phyloP scores from a whole-genome alignment of 495 filamentous ascomycete species.

The Xanthoparmelia taractica region DNA sequence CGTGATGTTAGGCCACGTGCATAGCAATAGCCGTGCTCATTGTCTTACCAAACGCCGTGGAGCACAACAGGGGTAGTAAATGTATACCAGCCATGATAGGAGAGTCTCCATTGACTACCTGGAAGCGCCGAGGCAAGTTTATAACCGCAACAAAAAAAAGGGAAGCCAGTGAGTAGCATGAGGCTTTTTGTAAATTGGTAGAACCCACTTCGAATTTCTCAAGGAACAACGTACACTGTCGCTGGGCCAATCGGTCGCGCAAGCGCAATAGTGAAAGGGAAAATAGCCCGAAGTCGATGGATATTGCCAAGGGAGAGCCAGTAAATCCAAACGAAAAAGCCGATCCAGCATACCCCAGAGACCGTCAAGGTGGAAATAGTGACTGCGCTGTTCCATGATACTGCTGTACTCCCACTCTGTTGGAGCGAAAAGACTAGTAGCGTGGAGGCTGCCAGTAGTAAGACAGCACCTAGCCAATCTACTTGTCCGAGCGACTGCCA shows the following conservation, averaged over 20 bases:
- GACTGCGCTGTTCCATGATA: constrained; percentile 34
- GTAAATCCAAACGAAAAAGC: constrained; percentile 36
- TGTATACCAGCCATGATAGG: constrained; percentile 46
- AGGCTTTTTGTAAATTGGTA: background rate
- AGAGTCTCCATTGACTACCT: constrained; percentile 45
- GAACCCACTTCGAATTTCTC: background rate
- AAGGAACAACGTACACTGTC: constrained; percentile 2
- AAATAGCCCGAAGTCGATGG: constrained; percentile 2
- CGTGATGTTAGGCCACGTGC: background rate
- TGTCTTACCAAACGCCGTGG: constrained; percentile 12
- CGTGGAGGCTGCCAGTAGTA: constrained; percentile 47
- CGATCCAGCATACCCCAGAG: constrained; percentile 30
- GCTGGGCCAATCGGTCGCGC: constrained; percentile 11
- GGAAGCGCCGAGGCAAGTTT: constrained; percentile 53
- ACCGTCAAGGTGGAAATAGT: constrained; percentile 41
- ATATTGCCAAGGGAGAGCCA: constrained; percentile 23
- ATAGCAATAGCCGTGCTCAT: background rate
- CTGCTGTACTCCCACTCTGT: constrained; percentile 42
- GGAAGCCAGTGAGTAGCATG: constrained; percentile 42
- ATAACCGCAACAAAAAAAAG: constrained; percentile 50
- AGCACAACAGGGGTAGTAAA: constrained; percentile 46
- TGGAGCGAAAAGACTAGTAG: constrained; percentile 53
- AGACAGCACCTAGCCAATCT: constrained; percentile 50
- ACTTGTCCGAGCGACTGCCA: constrained; percentile 29
- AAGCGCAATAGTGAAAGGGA: constrained; percentile 13